Conservation (phyloP, 345 rosid species). For the Citrus maxima region DNA sequence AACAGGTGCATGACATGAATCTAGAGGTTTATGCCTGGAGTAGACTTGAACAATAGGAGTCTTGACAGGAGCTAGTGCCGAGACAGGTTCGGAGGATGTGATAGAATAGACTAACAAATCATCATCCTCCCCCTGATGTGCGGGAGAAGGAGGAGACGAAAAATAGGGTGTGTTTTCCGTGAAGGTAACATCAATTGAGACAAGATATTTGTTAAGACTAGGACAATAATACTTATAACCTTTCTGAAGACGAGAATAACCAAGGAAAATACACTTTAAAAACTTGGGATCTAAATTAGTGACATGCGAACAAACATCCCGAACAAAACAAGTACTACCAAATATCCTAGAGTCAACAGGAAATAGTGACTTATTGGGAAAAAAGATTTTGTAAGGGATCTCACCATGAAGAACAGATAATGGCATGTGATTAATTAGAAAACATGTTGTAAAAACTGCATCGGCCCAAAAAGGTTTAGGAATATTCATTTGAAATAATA, state of each 20-base stretch:
- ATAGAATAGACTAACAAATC: background rate
- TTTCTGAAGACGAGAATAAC: background rate
- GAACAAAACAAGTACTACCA: background rate
- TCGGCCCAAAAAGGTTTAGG: background rate
- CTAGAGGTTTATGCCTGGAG: background rate
- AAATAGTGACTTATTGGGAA: background rate
- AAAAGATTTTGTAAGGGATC: background rate
- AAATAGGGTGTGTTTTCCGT: background rate
- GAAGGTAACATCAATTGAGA: background rate
- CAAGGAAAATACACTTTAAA: background rate
- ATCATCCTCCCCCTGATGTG: background rate
- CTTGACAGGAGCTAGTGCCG: too few species aligned
- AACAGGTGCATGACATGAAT: background rate
- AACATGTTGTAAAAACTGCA: background rate
- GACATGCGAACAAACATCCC: background rate
- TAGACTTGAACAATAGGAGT: background rate
- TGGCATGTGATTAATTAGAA: background rate
- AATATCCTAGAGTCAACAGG: background rate
- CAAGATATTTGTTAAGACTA: background rate
- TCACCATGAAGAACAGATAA: background rate
- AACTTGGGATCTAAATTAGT: background rate
- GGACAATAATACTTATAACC: background rate
- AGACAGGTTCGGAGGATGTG: too few species aligned
- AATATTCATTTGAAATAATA: background rate
- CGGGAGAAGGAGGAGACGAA: fast-evolving